Percentiles rank a stretch among this genome's conserved stretches.
Evolutionary conservation across 192 early-diverging fungal species (phyloP).

Genomic region (Coemansia sp.): DNA sequence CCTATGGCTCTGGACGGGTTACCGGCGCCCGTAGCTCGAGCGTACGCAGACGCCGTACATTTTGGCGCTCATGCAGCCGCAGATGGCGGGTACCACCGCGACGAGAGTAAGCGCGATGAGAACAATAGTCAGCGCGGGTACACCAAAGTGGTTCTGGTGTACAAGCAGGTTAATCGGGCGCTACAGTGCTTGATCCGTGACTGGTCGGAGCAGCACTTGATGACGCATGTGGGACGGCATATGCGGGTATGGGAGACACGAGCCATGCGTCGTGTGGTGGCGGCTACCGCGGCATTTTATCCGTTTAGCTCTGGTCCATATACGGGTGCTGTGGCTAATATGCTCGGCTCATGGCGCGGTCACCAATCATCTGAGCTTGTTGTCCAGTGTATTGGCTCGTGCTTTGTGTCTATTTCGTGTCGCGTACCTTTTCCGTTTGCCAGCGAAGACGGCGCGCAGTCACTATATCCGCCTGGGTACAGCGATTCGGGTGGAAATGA

Average conservation of each 20-base stretch:
- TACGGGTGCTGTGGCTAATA: constrained; percentile 32
- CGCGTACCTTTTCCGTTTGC: constrained; percentile 44
- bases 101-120: neutral
- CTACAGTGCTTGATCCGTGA: constrained; percentile 49
- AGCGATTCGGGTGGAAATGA: constrained; percentile 37
- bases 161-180: constrained; percentile 42
- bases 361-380: constrained; percentile 45
- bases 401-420: constrained; percentile 48
- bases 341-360: constrained; percentile 34
- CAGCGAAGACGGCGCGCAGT: constrained; percentile 25
- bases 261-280: constrained; percentile 35
- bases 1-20: constrained; percentile 43
- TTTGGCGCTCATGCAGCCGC: constrained; percentile 39
- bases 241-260: constrained; percentile 47
- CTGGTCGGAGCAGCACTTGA: constrained; percentile 53
- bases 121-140: constrained; percentile 20
- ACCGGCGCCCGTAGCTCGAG: constrained; percentile 29
- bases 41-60: constrained; percentile 45
- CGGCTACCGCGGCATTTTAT: constrained; percentile 39
- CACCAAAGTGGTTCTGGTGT: constrained; percentile 47
- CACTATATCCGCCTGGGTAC: constrained; percentile 31
- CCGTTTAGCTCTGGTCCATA: constrained; percentile 44
- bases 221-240: constrained; percentile 52
- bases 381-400: constrained; percentile 42
- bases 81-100: constrained; percentile 49